Conservation (phyloP, 2,329 filamentous ascomycete species). For the Fusarium robinianum region DNA sequence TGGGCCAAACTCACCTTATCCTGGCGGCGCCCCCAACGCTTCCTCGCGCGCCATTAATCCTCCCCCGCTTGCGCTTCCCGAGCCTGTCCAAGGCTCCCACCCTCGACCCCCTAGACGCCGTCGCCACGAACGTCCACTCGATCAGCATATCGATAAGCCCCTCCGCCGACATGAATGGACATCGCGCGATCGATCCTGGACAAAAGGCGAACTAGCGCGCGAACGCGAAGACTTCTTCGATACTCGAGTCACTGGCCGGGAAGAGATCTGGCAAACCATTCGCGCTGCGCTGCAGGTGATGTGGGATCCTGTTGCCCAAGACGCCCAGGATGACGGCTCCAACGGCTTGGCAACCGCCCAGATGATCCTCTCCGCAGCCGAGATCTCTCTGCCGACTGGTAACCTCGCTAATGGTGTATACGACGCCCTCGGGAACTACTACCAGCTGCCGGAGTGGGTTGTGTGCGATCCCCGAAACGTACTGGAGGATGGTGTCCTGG, state of each 20-base stretch:
- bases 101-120: constrained; percentile 38
- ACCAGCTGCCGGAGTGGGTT: constrained; percentile 69
- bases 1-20: constrained; percentile 59
- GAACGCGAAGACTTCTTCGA: constrained; percentile 89
- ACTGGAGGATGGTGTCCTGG: constrained; percentile 46
- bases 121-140: constrained; percentile 48
- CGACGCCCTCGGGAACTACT: constrained; percentile 71
- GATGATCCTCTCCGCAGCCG: constrained; percentile 76
- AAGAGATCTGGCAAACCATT: constrained; percentile 81
- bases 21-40: constrained; percentile 53
- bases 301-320: constrained; percentile 57
- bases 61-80: constrained; percentile 41
- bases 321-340: constrained; percentile 43
- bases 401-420: constrained; percentile 74
- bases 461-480: constrained; percentile 67
- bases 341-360: constrained; percentile 70
- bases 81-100: constrained; percentile 33
- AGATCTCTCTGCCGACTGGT: constrained; percentile 74
- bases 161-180: constrained; percentile 69
- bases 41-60: constrained; percentile 60
- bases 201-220: constrained; percentile 65
- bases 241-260: constrained; percentile 76
- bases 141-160: constrained; percentile 72
- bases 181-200: constrained; percentile 69
- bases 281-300: constrained; percentile 69